These are phyloP conservation scores for Arachis stenosperma DNA, from an alignment of 306 rosid species.

Conservation along the genomic window DNA sequence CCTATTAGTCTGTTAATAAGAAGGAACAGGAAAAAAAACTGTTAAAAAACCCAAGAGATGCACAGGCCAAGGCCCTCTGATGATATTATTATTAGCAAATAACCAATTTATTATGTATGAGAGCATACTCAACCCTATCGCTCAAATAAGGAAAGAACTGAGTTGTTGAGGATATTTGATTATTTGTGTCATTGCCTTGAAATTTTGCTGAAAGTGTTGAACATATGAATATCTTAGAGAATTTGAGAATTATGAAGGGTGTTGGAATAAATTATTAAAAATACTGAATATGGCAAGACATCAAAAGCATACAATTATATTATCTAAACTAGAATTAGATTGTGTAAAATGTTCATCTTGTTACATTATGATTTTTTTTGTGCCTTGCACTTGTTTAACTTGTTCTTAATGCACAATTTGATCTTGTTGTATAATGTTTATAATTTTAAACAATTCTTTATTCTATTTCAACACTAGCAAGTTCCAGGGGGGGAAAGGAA, in stretches of 20 bases:
- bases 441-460: neutral
- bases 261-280: neutral
- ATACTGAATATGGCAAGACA: constrained; percentile 26
- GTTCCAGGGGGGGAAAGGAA: neutral
- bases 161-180: constrained; percentile 2
- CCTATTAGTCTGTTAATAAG: neutral
- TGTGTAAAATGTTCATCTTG: constrained; percentile 23
- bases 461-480: neutral
- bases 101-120: constrained; percentile 1
- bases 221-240: neutral
- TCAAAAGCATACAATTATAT: constrained; percentile 19
- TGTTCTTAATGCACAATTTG: constrained; percentile 9
- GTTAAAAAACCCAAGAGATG: neutral
- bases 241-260: constrained; percentile 1
- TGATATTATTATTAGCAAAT: constrained; percentile 4
- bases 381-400: constrained; percentile 7
- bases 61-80: neutral
- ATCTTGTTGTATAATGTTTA: neutral
- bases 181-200: neutral
- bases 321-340: constrained; percentile 9
- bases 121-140: constrained; percentile 8
- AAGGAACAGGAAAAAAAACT: neutral
- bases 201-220: constrained; percentile 24
- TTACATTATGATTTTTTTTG: constrained; percentile 11
- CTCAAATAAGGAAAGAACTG: neutral